Base-by-base conservation (phyloP, 257 asterid genomes). In the Gynochthodes officinalis region DNA sequence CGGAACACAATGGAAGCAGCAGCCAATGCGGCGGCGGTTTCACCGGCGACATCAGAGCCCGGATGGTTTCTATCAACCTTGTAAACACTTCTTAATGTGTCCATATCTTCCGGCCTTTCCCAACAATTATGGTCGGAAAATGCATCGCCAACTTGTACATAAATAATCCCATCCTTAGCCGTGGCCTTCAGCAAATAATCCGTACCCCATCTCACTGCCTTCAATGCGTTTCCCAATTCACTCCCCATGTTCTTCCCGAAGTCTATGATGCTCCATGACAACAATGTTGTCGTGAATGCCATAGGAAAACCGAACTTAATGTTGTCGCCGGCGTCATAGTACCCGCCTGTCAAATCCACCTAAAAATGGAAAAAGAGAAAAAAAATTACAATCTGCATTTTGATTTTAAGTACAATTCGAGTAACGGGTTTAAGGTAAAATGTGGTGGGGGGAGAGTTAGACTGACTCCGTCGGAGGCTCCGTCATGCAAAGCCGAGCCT, bases 71-170 rank as follows among this genome's bases (percentile, higher is more conserved):
- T 77, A 43, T 90, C 97, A 7, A 92, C 83, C 75, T 73, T 86
- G 80, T 88, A 88, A 21, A 83, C 96, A 3, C 85, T 87, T 69
- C 98, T 72, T 66, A 72, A 54, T 0, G 98, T 92, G 65, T 90
- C 94, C 98, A 92, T 92, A 21, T 92, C 97, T 55, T 92, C 97
- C 0, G 97, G 97, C 78, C 96, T 86, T 32, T 92, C 94, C 96
- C 97, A 92, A 42, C 98, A 90, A 76, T 76, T 86, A 77, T 92
- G 98, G 84, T 92, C 98, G 18, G 98, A 90, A 27, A 82, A 77
- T 9, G 92, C 85, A 42, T 92, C 97, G 0, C 97, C 98, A 0
- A 92, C 98, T 79, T 92, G 96, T 0, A 87, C 98, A 33, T 86
- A 92, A 10, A 92, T 65, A 66, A 92, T 80, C 44, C 96, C 93